Evolutionary conservation across 257 asterid species (phyloP).

Genomic region (Knoxia roxburghii): DNA sequence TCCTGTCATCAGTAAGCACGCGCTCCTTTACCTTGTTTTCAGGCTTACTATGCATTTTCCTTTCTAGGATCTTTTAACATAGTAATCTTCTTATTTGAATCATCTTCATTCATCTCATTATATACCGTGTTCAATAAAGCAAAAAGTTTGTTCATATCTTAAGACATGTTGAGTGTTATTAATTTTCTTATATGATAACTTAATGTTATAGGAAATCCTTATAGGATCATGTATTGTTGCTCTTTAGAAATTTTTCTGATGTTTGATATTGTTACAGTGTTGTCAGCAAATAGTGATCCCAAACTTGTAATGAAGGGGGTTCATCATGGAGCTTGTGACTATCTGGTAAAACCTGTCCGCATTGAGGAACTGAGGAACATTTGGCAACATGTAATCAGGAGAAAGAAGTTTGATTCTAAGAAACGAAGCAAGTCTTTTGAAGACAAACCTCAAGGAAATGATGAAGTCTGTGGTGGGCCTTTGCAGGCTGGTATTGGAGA

Average conservation of each 20-base stretch:
- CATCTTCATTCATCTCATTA: conserved; percentile 5
- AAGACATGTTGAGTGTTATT: background rate
- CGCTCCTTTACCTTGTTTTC: background rate
- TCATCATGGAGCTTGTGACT: conserved; percentile 85
- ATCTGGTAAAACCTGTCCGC: conserved; percentile 79
- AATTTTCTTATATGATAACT: background rate
- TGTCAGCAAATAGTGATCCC: conserved; percentile 70
- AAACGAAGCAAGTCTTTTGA: conserved; percentile 31
- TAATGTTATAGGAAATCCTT: too few relatives aligned
- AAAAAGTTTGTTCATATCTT: background rate
- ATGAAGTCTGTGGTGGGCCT: conserved; percentile 42
- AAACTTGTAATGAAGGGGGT: conserved; percentile 79
- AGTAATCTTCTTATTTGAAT: background rate
- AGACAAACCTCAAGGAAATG: conserved; percentile 33
- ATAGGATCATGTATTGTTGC: too few relatives aligned
- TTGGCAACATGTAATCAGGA: conserved; percentile 88
- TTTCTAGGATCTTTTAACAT: background rate
- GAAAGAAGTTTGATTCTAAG: conserved; percentile 41
- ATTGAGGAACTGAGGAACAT: conserved; percentile 69
- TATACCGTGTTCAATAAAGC: background rate
- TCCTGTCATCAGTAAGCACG: conserved; percentile 72
- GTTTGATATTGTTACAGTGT: conserved; percentile 44
- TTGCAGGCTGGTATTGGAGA: conserved; percentile 40
- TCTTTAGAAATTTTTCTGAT: conserved; percentile 8
- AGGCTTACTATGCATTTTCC: background rate